A percentile compares a stretch with the other conserved stretches of the same genome.
phyloP scores from a whole-genome alignment of 169 alveolate genomes.

The Eimeria maxima region DNA sequence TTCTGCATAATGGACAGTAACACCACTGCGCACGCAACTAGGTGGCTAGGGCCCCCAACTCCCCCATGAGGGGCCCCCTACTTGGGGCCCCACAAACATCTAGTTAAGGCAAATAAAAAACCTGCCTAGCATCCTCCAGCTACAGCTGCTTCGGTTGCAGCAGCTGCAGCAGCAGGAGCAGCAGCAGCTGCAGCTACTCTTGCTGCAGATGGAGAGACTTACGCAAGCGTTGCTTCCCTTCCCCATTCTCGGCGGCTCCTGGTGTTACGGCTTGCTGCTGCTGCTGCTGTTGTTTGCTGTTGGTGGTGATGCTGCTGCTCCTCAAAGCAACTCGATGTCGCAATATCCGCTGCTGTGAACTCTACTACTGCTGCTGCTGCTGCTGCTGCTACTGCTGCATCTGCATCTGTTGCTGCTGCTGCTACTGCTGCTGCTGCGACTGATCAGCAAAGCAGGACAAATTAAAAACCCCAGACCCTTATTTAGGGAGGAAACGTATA shows the following conservation, averaged over 20 bases:
- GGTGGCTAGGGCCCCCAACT: neutral
- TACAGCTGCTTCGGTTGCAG: neutral
- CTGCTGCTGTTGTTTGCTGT: neutral
- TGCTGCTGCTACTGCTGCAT: neutral
- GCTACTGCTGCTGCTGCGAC: conserved; percentile 39
- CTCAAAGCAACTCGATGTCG: neutral
- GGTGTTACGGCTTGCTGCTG: neutral
- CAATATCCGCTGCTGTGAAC: neutral
- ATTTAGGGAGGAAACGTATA: neutral
- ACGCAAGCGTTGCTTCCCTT: conserved; percentile 84
- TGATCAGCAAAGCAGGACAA: neutral
- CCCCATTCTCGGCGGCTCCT: conserved; percentile 70
- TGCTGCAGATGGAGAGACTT: conserved; percentile 40
- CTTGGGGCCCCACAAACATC: neutral
- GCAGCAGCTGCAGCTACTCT: neutral
- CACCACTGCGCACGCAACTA: neutral
- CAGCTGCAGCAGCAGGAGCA: neutral
- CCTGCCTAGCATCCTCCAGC: neutral
- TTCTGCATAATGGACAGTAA: neutral
- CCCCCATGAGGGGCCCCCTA: neutral
- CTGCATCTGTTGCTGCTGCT: neutral
- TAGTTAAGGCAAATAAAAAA: neutral
- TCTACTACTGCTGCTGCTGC: conserved; percentile 1
- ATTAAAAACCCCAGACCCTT: neutral
- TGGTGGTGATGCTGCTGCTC: neutral